phyloP scores from a whole-genome alignment of 75 land plant species.

The Azolla pinnata region DNA sequence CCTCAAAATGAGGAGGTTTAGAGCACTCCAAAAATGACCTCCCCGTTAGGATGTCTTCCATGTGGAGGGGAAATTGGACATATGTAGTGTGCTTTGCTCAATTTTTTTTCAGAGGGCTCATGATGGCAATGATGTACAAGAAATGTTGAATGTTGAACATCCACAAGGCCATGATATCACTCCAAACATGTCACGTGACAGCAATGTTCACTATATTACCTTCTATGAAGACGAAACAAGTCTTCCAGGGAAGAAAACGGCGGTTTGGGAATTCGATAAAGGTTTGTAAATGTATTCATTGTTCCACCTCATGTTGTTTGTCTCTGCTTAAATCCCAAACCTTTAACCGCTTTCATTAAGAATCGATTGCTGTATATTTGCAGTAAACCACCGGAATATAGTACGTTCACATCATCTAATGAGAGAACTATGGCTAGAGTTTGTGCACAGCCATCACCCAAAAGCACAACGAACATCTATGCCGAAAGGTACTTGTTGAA shows the following conservation, averaged over 20 bases:
- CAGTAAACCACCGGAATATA: slow-evolving; percentile 90
- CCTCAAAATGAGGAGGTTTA: too few species aligned
- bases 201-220: slow-evolving; percentile 71
- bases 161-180: slow-evolving; percentile 45
- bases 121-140: slow-evolving; percentile 91
- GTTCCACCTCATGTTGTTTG: not conserved
- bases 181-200: slow-evolving; percentile 74
- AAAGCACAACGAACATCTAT: slow-evolving; percentile 68
- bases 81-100: too few species aligned
- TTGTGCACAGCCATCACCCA: slow-evolving; percentile 86
- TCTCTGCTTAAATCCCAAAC: not conserved
- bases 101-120: slow-evolving; percentile 65
- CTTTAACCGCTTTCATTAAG: not conserved
- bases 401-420: slow-evolving; percentile 71
- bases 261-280: slow-evolving; percentile 99
- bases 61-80: too few species aligned
- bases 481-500: slow-evolving; percentile 96
- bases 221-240: slow-evolving; percentile 92
- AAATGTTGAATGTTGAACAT: slow-evolving; percentile 60
- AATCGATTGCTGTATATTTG: not conserved
- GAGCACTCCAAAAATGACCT: too few species aligned
- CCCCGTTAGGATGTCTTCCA: too few species aligned
- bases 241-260: slow-evolving; percentile 80
- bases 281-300: slow-evolving; percentile 23
- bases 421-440: slow-evolving; percentile 94